phyloP scores from a whole-genome alignment of 2,329 filamentous ascomycete species.

The Penicillium sp. region DNA sequence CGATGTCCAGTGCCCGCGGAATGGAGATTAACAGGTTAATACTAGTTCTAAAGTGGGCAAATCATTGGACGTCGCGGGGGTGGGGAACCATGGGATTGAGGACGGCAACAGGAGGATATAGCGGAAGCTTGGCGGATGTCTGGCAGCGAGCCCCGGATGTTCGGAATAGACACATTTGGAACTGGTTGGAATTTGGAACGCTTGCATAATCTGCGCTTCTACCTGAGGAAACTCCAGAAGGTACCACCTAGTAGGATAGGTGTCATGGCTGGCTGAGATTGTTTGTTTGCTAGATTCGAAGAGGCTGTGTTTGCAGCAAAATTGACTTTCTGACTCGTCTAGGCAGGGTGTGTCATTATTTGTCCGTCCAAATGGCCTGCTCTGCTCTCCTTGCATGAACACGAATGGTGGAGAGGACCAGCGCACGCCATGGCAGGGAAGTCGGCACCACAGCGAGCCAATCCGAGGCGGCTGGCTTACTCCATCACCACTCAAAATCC shows the following conservation, averaged over 20 bases:
- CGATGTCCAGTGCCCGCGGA: constrained; percentile 21
- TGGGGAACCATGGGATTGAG: background rate
- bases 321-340: background rate
- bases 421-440: constrained; percentile 9
- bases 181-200: background rate
- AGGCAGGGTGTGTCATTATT: too few species aligned
- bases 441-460: constrained; percentile 14
- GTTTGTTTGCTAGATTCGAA: too few species aligned
- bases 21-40: constrained; percentile 16
- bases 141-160: background rate
- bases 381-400: background rate
- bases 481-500: constrained; percentile 22
- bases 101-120: background rate
- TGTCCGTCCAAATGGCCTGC: background rate
- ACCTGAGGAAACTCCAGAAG: background rate
- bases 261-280: too few species aligned
- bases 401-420: background rate
- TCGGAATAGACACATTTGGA: background rate
- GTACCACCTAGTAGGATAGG: background rate
- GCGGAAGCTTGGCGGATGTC: background rate
- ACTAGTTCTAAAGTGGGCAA: background rate
- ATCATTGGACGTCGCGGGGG: background rate
- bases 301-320: too few species aligned
- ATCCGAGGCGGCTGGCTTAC: background rate
- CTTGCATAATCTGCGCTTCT: background rate